These are phyloP conservation scores for Candida berthetii DNA, from an alignment of 805 yeast genomes.

Conservation along the genomic window DNA sequence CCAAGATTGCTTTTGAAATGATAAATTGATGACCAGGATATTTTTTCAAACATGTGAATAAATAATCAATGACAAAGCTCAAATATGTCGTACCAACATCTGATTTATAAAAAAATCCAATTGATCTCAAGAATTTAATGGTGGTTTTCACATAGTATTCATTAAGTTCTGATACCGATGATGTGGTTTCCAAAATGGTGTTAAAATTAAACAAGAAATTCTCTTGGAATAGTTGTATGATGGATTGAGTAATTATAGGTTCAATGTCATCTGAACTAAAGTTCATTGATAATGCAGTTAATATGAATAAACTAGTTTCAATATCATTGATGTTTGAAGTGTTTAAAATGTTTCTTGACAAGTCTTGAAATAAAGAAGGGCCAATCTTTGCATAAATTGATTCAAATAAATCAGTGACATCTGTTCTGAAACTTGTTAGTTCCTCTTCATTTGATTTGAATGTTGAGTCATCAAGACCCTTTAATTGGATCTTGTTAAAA, in stretches of 20 bases:
- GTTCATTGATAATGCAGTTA: slow-evolving; percentile 51
- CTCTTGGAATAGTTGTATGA: slow-evolving; percentile 23
- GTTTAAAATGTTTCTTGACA: slow-evolving; percentile 29
- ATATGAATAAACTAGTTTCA: slow-evolving; percentile 57
- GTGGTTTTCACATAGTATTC: slow-evolving; percentile 36
- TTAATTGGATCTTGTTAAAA: slow-evolving; percentile 57
- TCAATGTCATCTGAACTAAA: slow-evolving; percentile 27
- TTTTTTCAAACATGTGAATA: slow-evolving; percentile 35
- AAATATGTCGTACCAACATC: slow-evolving; percentile 38
- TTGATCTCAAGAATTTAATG: slow-evolving; percentile 51
- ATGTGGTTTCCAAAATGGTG: neutral
- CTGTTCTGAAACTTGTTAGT: slow-evolving; percentile 63
- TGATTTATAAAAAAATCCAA: slow-evolving; percentile 52
- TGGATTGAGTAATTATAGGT: slow-evolving; percentile 11
- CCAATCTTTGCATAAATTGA: slow-evolving; percentile 63
- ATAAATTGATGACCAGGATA: slow-evolving; percentile 24
- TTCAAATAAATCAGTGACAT: slow-evolving; percentile 74
- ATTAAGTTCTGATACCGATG: neutral
- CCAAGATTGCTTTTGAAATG: slow-evolving; percentile 52
- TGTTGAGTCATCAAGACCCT: slow-evolving; percentile 27
- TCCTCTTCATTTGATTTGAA: slow-evolving; percentile 34
- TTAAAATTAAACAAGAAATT: slow-evolving; percentile 19
- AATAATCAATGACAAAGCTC: slow-evolving; percentile 45
- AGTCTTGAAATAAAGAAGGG: slow-evolving; percentile 35
- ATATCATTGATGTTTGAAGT: slow-evolving; percentile 29